Conservation (phyloP, 805 yeast species). For the Kuraishia ogatae region DNA sequence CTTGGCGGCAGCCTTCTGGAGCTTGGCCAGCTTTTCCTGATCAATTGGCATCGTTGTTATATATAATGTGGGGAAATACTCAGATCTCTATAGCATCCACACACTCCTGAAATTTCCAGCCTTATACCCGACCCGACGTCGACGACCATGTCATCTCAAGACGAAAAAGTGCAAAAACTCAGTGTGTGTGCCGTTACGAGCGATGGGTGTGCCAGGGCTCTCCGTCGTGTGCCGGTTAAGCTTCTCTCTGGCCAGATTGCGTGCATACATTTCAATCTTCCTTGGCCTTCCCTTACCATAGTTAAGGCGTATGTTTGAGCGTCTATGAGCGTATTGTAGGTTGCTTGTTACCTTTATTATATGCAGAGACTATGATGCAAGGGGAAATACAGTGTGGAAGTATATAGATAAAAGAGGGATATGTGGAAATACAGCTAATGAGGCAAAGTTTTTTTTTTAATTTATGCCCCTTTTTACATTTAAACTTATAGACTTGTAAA, state of each 20-base stretch:
- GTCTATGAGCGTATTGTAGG: background rate
- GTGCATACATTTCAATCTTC: background rate
- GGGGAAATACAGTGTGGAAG: background rate
- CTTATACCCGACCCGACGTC: background rate
- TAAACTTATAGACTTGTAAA: too few relatives aligned
- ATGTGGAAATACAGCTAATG: too few relatives aligned
- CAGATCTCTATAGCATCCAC: background rate
- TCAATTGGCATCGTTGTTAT: conserved; percentile 64
- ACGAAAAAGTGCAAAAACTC: background rate
- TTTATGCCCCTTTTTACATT: too few relatives aligned
- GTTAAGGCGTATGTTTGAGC: background rate
- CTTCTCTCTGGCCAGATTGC: background rate
- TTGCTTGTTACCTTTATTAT: too few relatives aligned
- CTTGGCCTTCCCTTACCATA: background rate
- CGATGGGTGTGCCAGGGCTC: background rate
- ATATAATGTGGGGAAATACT: background rate
- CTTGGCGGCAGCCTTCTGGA: conserved; percentile 77
- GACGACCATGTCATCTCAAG: background rate
- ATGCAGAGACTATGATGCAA: background rate
- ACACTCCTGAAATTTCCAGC: background rate
- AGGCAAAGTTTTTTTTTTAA: too few relatives aligned
- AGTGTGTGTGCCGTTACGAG: background rate
- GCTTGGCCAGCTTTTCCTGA: conserved; percentile 89
- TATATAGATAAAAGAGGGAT: too few relatives aligned
- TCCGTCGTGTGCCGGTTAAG: background rate